Base-by-base conservation (phyloP, 352 stramenopile species). In the Thraustochytrium sp. region DNA sequence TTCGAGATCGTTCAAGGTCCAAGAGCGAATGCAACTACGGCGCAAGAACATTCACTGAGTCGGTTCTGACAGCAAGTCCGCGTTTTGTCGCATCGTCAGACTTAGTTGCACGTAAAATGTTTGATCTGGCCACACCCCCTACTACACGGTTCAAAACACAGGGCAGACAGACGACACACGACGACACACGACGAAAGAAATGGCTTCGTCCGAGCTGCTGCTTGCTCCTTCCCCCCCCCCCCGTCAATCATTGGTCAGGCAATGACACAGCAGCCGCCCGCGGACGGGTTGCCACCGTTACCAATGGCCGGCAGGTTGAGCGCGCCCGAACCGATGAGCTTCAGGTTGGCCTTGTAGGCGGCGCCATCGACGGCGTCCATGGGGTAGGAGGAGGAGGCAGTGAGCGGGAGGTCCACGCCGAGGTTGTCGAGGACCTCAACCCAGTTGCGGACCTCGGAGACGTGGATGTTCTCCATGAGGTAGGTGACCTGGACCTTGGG, bases 381-480 rank as follows among this genome's bases (percentile, higher is more conserved):
- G 18, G 75, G 75, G 44, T 61, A 53, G 21, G 59, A 54, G 18
- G 34, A 68, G 37, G 61, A 73, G 16, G 53, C 23, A 3, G 55
- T 61, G 37, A 75, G 29, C 8, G 53, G 56, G 36, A 84, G 53
- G 51, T 84, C 75, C 18, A 61, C 53, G 42, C 56, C 56, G 8
- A 84, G 16, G 51, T 80, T 80, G 21, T 29, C 18, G 38, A 84
- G 61, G n/a, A 84, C 40, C 61, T 84, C 75, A 0, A 56, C 40
- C 53, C 53, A 84, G 42, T 84, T 84, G 23, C 34, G 26, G 23
- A 84, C 61, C 55, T 84, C 61, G 21, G 54, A 59, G 44, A 40
- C 72, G 34, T 84, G 49, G 18, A 84, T 83, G 55, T 80, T 80
- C 29, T 83, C 75, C 26, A 49, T 84, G 40, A 84, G 51, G 51